Evolutionary conservation across 306 rosid species (phyloP).

Genomic region (Rosa persica): DNA sequence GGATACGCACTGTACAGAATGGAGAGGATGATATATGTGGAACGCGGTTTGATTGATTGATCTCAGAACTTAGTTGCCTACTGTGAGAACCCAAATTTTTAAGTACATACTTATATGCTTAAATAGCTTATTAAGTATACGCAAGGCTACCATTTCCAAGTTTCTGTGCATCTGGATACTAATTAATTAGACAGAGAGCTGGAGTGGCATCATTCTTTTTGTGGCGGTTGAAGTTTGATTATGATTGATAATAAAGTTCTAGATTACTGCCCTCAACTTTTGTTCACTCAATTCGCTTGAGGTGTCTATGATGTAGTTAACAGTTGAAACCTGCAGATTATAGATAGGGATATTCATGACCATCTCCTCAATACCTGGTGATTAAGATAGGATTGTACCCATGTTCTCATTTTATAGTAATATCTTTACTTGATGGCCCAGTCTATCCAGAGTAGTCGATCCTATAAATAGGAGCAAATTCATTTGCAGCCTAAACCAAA

Average conservation of each 20-base stretch:
- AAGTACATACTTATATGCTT: too few relatives aligned
- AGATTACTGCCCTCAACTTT: neutral
- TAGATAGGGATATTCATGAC: neutral
- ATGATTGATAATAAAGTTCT: neutral
- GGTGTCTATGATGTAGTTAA: too few relatives aligned
- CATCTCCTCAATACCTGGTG: neutral
- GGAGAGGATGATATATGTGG: neutral
- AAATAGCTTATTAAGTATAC: neutral
- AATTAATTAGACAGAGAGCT: neutral
- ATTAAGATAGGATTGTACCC: neutral
- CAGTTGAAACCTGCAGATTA: neutral
- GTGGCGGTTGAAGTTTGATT: neutral
- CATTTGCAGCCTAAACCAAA: too few relatives aligned
- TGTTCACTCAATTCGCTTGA: neutral
- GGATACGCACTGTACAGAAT: slow-evolving; percentile 25
- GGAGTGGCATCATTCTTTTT: neutral
- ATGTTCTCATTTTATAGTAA: neutral
- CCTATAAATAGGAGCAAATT: neutral
- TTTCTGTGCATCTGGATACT: neutral
- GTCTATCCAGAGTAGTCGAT: neutral
- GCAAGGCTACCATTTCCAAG: neutral
- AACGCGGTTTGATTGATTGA: slow-evolving; percentile 6
- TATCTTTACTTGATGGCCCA: neutral
- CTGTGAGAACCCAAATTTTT: neutral
- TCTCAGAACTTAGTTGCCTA: slow-evolving; percentile 2